phyloP scores from a whole-genome alignment of 352 stramenopile species.

The Globisporangium spinosum region DNA sequence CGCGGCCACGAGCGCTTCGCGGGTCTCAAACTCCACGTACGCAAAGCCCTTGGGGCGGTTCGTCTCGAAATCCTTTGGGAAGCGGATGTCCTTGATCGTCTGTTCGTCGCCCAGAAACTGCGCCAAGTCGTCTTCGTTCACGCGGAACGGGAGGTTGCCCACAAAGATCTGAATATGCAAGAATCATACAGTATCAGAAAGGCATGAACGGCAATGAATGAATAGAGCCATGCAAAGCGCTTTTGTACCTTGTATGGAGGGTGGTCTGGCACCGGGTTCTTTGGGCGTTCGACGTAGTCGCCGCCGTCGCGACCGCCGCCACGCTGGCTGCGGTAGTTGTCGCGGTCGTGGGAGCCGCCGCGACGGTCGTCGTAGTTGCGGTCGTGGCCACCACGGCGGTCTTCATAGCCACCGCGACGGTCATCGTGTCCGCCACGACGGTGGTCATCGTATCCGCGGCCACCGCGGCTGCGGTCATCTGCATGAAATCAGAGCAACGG shows the following conservation, averaged over 20 bases:
- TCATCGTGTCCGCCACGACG: constrained; percentile 17
- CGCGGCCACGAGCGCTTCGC: constrained; percentile 60
- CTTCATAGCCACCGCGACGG: constrained; percentile 29
- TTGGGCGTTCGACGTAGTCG: constrained; percentile 36
- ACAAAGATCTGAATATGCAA: constrained; percentile 53
- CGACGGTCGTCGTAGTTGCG: constrained; percentile 13
- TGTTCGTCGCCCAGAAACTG: constrained; percentile 57
- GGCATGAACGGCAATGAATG: not conserved
- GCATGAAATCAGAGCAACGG: not conserved
- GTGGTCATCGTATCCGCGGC: constrained; percentile 23
- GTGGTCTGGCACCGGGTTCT: constrained; percentile 75
- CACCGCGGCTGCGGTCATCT: constrained; percentile 30
- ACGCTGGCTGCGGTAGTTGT: constrained; percentile 7
- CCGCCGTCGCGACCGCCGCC: constrained; percentile 23
- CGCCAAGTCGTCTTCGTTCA: constrained; percentile 65
- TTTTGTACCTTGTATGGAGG: constrained; percentile 69
- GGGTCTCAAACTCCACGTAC: constrained; percentile 79
- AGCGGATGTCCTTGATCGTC: constrained; percentile 59
- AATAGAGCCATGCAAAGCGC: not conserved
- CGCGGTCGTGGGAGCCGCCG: constrained; percentile 10
- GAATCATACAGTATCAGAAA: not conserved
- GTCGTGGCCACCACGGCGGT: constrained; percentile 20
- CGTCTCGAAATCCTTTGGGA: constrained; percentile 58
- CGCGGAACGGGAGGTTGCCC: constrained; percentile 76
- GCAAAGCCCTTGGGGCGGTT: constrained; percentile 79